Evolutionary conservation across 2,329 filamentous ascomycete species (phyloP), one percentile per base, ranked within the genome.

Genomic region (Aspergillus viridinutans): DNA sequence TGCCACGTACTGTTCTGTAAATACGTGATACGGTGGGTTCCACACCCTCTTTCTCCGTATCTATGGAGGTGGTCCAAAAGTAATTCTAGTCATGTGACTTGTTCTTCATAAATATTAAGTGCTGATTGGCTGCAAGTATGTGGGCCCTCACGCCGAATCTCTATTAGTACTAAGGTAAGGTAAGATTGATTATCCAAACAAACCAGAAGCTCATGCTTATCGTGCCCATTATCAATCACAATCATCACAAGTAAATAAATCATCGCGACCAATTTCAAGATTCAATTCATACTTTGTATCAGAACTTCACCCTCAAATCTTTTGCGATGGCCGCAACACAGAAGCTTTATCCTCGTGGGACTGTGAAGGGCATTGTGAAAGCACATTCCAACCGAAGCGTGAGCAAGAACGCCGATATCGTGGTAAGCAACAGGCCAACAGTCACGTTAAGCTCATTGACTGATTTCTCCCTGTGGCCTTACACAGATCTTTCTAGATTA

Each of bases 331-430:
- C 83, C 52, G 77, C 83, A 12, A 80, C 85, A 23, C 86, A 88
- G 69, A 93, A 91, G 65, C 80, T 90, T 14, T 96, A 96, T 68
- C 92, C 92, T 10, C 87, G 92, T 61, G 86, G 85, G 20, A 94
- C 90, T 0, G 81, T 96, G 66, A 94, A 92, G 75, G 92, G 92
- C 74, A 93, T 95, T 58, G 82, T 95, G 68, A 96, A 96, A 76
- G 91, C 90, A 20, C 91, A 96, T 73, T 89, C 90, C 8, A 88
- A 90, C 61, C 86, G 87, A 70, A 88, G 83, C 62, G 75, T 96
- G 61, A 90, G 87, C 78, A 94, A 91, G 74, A 92, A 94, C 74
- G 89, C 87, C 29, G 92, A 96, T 74, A 86, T 95, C 57, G 80
- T 93, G 76, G 90, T 95, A 76, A 58, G 83, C 66, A 25, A 29